phyloP scores from a whole-genome alignment of 1,139 yeast genomes.

The Hemisphaericaspora xylanilytica region DNA sequence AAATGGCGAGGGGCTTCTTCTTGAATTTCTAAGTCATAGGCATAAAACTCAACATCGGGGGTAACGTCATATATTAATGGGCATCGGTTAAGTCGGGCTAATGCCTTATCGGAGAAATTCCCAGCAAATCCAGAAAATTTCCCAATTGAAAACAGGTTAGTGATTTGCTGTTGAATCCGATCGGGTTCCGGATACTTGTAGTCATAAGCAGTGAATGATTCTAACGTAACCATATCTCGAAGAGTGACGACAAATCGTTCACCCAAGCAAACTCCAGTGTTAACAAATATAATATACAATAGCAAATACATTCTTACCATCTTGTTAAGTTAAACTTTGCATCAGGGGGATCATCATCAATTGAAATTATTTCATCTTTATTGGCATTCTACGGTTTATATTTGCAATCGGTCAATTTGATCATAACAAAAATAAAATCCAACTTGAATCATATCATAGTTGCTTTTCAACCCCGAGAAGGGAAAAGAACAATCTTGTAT shows the following conservation, averaged over 20 bases:
- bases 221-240: conserved; percentile 30
- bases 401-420: background rate
- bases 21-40: conserved; percentile 36
- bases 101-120: conserved; percentile 46
- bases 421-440: background rate
- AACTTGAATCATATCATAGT: background rate
- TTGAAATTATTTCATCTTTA: background rate
- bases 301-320: background rate
- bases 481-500: background rate
- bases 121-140: conserved; percentile 65
- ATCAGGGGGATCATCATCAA: background rate
- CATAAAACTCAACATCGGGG: conserved; percentile 53
- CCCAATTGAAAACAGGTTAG: conserved; percentile 54
- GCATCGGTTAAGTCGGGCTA: conserved; percentile 47
- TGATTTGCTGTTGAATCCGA: conserved; percentile 44
- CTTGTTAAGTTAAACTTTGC: background rate
- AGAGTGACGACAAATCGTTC: conserved; percentile 26
- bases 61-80: conserved; percentile 57
- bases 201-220: conserved; percentile 41
- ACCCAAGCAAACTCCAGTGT: background rate
- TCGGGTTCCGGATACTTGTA: conserved; percentile 28
- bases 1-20: conserved; percentile 65
- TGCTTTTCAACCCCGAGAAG: background rate
- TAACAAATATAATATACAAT: background rate
- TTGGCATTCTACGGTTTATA: background rate